These are phyloP conservation scores for Fusarium paranaense DNA, from an alignment of 2,329 filamentous ascomycete species.

Conservation along the genomic window DNA sequence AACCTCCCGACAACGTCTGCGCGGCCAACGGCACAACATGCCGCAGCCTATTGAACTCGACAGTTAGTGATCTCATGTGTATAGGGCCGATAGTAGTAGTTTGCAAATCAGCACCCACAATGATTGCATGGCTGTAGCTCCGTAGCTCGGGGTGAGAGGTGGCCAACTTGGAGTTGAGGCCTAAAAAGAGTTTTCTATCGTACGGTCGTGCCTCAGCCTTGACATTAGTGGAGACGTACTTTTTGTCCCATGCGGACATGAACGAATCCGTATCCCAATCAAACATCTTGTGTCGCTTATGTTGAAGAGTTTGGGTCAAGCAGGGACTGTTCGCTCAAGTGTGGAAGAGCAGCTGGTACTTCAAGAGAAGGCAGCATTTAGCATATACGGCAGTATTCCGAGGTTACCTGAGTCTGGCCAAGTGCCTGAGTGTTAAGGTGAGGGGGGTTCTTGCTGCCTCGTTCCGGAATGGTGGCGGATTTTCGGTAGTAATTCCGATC, in stretches of 20 bases:
- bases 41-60: constrained; percentile 10
- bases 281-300: constrained; percentile 7
- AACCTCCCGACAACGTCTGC: constrained; percentile 26
- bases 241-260: constrained; percentile 28
- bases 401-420: neutral
- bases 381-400: neutral
- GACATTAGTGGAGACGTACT: constrained; percentile 30
- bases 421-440: neutral
- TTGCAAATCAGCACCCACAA: neutral
- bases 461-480: neutral
- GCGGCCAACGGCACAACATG: constrained; percentile 26
- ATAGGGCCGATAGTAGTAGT: accelerated
- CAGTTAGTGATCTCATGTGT: neutral
- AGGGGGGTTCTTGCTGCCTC: neutral
- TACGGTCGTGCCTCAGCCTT: constrained; percentile 14
- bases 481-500: neutral
- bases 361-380: neutral
- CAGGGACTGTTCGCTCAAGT: neutral
- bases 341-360: neutral
- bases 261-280: constrained; percentile 23
- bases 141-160: constrained; percentile 1
- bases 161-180: constrained; percentile 6
- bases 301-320: neutral
- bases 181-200: constrained; percentile 14
- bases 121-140: constrained; percentile 15